Percentiles rank a stretch among this genome's conserved stretches.
These are phyloP conservation scores for Endocalyx cinctus DNA, from an alignment of 2,329 filamentous ascomycete species.

Conservation along the genomic window DNA sequence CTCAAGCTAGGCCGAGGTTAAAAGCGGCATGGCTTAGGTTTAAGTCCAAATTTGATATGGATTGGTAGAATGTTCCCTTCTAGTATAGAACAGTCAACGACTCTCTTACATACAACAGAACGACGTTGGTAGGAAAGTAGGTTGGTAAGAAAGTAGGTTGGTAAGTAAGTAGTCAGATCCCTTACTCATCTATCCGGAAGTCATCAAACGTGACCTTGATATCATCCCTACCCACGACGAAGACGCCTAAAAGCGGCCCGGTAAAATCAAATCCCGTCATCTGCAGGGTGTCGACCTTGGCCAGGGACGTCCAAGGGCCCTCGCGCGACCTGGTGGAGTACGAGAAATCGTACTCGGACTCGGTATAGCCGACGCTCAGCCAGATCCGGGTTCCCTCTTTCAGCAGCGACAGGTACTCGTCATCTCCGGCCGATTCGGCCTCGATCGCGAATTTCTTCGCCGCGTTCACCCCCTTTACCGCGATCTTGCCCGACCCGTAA, in stretches of 20 bases:
- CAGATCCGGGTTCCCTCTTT: too few species aligned
- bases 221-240: not conserved
- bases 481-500: not conserved
- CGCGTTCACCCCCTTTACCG: not conserved
- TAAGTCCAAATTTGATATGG: too few species aligned
- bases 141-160: too few species aligned
- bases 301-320: not conserved
- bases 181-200: not conserved
- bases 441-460: not conserved
- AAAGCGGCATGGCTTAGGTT: too few species aligned
- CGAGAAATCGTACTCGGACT: conserved; percentile 1
- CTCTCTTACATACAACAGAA: too few species aligned
- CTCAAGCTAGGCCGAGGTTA: too few species aligned
- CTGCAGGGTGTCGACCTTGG: not conserved
- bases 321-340: not conserved
- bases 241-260: not conserved
- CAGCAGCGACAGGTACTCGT: too few species aligned
- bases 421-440: too few species aligned
- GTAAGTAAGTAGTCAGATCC: too few species aligned
- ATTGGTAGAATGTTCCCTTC: too few species aligned
- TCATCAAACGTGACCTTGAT: not conserved
- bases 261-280: conserved; percentile 1
- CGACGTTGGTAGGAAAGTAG: too few species aligned
- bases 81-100: too few species aligned
- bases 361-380: not conserved